phyloP scores from a whole-genome alignment of 164 flowering plant genomes.

The Paratinospora sagittata region DNA sequence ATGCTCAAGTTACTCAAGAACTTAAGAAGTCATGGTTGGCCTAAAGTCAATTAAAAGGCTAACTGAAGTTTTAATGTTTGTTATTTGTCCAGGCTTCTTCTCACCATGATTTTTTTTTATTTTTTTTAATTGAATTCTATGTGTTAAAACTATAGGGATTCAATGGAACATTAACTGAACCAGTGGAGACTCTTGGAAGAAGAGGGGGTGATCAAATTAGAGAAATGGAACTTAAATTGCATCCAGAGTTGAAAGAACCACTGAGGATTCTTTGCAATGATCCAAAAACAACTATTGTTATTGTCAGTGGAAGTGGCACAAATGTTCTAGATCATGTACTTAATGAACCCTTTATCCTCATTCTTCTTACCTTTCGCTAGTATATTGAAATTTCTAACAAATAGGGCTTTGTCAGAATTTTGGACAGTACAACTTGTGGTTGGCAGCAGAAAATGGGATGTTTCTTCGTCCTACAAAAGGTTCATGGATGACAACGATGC shows the following conservation, averaged over 20 bases:
- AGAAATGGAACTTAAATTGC: no score
- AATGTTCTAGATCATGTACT: conserved; percentile 54
- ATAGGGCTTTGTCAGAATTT: conserved; percentile 46
- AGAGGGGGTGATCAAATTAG: conserved; percentile 73
- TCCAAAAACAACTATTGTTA: conserved; percentile 61
- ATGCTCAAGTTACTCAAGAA: background rate
- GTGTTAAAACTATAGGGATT: conserved; percentile 49
- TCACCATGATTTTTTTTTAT: background rate
- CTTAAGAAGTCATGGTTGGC: background rate
- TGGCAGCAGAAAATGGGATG: conserved; percentile 83
- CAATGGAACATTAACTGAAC: conserved; percentile 74
- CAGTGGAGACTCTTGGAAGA: conserved; percentile 65
- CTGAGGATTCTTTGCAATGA: conserved; percentile 52
- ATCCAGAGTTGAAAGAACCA: conserved; percentile 59
- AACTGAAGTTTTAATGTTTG: background rate
- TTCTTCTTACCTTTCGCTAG: background rate
- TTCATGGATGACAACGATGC: conserved; percentile 79
- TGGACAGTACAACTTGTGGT: conserved; percentile 58
- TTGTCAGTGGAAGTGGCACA: conserved; percentile 81
- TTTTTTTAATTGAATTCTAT: background rate
- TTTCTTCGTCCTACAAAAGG: conserved; percentile 54
- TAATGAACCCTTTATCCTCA: background rate
- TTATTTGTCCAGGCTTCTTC: background rate
- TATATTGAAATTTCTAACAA: conserved; percentile 4
- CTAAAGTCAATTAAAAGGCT: no score